Evolutionary conservation across 2,329 filamentous ascomycete genomes (phyloP).

Genomic region (Fusarium sp.): DNA sequence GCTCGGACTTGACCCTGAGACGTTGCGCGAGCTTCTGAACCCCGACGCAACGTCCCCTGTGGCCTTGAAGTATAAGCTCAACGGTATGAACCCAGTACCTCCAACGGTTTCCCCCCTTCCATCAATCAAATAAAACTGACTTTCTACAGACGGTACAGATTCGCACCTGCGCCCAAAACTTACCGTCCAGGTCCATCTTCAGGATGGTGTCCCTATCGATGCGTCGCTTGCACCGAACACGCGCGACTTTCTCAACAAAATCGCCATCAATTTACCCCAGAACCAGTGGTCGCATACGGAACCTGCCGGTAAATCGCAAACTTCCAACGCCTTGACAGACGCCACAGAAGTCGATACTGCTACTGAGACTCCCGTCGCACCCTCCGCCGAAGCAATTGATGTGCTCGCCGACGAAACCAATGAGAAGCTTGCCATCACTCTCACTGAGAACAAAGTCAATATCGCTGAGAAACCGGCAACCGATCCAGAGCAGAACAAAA

Average conservation of each 20-base stretch:
- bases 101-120: constrained; percentile 21
- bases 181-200: constrained; percentile 75
- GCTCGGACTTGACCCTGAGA: constrained; percentile 78
- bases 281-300: constrained; percentile 22
- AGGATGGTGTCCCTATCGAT: constrained; percentile 75
- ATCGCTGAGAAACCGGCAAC: not conserved
- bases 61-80: constrained; percentile 67
- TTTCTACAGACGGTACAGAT: constrained; percentile 52
- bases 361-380: constrained; percentile 2
- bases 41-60: constrained; percentile 61
- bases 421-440: constrained; percentile 23
- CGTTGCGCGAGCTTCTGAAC: constrained; percentile 73
- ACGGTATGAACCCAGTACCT: constrained; percentile 54
- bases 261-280: constrained; percentile 61
- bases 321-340: constrained; percentile 11
- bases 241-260: constrained; percentile 70
- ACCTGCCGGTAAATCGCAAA: constrained; percentile 7
- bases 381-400: constrained; percentile 14
- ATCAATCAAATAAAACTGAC: constrained; percentile 12
- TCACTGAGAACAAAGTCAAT: not conserved
- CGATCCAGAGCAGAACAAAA: not conserved
- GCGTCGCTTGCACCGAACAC: constrained; percentile 76
- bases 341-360: constrained; percentile 1
- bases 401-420: constrained; percentile 23
- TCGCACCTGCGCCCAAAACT: constrained; percentile 74